Conservation (phyloP, 345 rosid genomes). For the Syzygium aromaticum region DNA sequence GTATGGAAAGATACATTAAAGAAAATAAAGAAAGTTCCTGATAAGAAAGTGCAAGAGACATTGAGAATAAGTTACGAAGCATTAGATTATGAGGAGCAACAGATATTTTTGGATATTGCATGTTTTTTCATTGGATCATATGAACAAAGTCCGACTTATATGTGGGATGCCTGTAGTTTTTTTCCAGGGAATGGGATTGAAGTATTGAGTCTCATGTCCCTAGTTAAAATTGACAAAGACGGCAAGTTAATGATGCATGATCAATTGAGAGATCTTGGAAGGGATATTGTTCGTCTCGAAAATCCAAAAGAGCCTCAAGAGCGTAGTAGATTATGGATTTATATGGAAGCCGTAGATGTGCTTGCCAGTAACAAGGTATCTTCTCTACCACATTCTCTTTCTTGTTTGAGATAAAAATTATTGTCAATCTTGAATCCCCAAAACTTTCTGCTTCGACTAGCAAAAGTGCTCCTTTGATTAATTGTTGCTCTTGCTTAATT, state of each 20-base stretch:
- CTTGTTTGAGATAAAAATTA: too few species aligned
- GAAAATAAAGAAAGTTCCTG: not conserved
- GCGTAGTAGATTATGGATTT: not conserved
- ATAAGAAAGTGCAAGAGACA: not conserved
- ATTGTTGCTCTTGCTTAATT: too few species aligned
- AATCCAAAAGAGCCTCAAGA: not conserved
- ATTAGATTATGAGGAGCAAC: fast-evolving
- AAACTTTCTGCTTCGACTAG: too few species aligned
- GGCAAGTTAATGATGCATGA: not conserved
- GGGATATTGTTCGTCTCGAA: not conserved
- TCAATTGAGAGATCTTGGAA: not conserved
- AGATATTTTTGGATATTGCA: not conserved
- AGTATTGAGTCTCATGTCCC: not conserved
- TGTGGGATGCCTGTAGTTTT: not conserved
- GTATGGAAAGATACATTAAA: not conserved
- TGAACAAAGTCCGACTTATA: too few species aligned
- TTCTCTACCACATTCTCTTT: not conserved
- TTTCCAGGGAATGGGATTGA: not conserved
- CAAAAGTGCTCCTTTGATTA: too few species aligned
- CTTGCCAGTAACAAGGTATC: not conserved
- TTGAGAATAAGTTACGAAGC: not conserved
- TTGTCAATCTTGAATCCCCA: too few species aligned
- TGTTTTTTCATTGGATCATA: not conserved
- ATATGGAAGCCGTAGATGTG: not conserved
- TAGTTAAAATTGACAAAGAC: too few species aligned